Base-by-base conservation (phyloP, 2,329 filamentous ascomycete genomes). In the Colletotrichum ledebouriae region DNA sequence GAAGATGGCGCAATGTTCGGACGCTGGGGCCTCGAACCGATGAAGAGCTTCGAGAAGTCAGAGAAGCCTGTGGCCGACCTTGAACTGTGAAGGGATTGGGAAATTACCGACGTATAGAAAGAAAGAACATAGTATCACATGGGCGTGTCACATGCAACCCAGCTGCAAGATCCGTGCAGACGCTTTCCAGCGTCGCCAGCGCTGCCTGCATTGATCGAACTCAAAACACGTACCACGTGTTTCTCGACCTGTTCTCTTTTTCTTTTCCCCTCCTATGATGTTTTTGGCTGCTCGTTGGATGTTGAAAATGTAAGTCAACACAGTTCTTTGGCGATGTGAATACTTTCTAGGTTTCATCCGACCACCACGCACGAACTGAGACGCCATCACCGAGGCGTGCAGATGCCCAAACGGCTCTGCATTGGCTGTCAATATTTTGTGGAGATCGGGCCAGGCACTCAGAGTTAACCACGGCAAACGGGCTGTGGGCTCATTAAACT, bases 1-100 rank as follows among this genome's bases (percentile, higher is more conserved):
- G 92, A 97, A 79, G 94, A 97, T 75, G 90, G 88, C 71, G 89
- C 83, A 47, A 93, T 97, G 89, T 97, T 97, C 81, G 87, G 90
- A 2, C 86, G 89, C 59, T 97, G 93, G 92, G 94, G 94, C 0
- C 81, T 96, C 67, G 85, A 88, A 75, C 92, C 94, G 1, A 97
- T 97, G 93, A 82, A 83, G 79, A 84, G 80, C 75, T 84, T 83
- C 63, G 72, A 79, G 66, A 82, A 79, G 74, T 75, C 78, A 49
- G 58, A 60, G 34, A 57, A 47, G 42, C 69, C 69, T 3, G 62
- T 39, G 12, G 42, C 25, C 5, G 65, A 59, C 42, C 15, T 29
- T 17, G 15, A 25, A 5, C 13, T 63, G 3, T 67, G 22, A 29
- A 13, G n/a, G 4, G 2, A 39, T 4, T 58, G 39, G 3, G 17